Evolutionary conservation across 2,329 filamentous ascomycete genomes (phyloP).

Genomic region (Penicillium sp.): DNA sequence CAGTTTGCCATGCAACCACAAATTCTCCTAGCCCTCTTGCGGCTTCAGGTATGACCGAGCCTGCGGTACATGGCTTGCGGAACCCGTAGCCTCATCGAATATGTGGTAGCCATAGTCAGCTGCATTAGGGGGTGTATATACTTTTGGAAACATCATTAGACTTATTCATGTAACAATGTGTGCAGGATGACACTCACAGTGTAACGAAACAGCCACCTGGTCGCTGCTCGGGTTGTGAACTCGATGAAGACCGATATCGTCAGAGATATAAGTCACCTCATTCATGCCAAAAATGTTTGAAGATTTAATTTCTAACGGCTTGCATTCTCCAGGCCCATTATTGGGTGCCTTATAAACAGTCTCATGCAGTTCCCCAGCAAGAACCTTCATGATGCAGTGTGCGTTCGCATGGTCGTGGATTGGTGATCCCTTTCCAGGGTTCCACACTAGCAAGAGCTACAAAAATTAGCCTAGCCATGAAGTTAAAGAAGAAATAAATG

Average conservation of each 20-base stretch:
- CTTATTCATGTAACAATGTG: neutral
- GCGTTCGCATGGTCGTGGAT: constrained; percentile 42
- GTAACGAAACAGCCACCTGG: constrained; percentile 36
- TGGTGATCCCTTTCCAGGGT: constrained; percentile 38
- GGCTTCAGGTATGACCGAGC: constrained; percentile 19
- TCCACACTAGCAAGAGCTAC: constrained; percentile 38
- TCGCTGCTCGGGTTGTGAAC: constrained; percentile 32
- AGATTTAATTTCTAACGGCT: constrained; percentile 29
- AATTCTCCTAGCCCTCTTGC: constrained; percentile 4
- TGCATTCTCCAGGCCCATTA: constrained; percentile 5
- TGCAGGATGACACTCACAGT: constrained; percentile 24
- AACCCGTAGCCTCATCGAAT: constrained; percentile 33
- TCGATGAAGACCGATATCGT: constrained; percentile 36
- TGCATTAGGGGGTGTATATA: constrained; percentile 38
- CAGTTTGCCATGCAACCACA: neutral
- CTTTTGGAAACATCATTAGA: constrained; percentile 13
- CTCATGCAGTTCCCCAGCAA: constrained; percentile 34
- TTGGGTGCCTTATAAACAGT: constrained; percentile 31
- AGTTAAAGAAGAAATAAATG: neutral
- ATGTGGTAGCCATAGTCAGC: constrained; percentile 38
- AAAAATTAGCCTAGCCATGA: neutral
- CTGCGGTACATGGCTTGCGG: constrained; percentile 31
- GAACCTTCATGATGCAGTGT: constrained; percentile 42
- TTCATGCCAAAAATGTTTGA: constrained; percentile 28
- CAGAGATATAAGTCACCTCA: constrained; percentile 38